A percentile compares a stretch with the other conserved stretches of the same genome.
Conservation (phyloP, 805 yeast species). For the Yarrowia alimentaria region DNA sequence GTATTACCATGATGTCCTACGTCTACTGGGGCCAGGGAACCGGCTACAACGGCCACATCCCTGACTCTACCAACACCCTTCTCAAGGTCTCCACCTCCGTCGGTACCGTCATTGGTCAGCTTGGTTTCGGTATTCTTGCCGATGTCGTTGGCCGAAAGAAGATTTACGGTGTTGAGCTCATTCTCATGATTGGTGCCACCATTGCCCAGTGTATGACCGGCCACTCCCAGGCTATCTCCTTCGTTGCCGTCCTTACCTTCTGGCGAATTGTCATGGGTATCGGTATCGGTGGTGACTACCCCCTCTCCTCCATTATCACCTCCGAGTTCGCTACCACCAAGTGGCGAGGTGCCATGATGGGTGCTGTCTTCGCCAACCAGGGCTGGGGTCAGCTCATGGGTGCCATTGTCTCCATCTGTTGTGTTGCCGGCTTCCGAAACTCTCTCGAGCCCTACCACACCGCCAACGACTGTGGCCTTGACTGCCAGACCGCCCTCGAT, state of each 20-base stretch:
- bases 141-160: constrained; percentile 83
- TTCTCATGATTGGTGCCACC: constrained; percentile 78
- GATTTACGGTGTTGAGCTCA: constrained; percentile 83
- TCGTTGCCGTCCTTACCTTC: constrained; percentile 70
- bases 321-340: constrained; percentile 91
- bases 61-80: constrained; percentile 70
- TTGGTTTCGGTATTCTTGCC: constrained; percentile 78
- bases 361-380: constrained; percentile 94
- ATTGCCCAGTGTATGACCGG: constrained; percentile 75
- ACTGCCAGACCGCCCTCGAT: constrained; percentile 76
- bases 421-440: constrained; percentile 73
- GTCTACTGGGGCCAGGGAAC: constrained; percentile 64
- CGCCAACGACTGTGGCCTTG: constrained; percentile 59
- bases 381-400: constrained; percentile 93
- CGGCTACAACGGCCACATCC: constrained; percentile 46
- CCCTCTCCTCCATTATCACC: constrained; percentile 87
- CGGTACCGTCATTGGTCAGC: constrained; percentile 90
- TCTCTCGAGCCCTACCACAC: constrained; percentile 53
- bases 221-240: constrained; percentile 64
- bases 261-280: constrained; percentile 89
- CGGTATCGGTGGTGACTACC: constrained; percentile 98
- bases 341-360: constrained; percentile 98
- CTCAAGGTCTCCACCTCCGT: constrained; percentile 88
- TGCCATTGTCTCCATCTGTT: constrained; percentile 76
- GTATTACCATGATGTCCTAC: constrained; percentile 71